These are phyloP conservation scores for Raddia distichophylla DNA, from an alignment of 176 grass and related monocot species.

Conservation along the genomic window DNA sequence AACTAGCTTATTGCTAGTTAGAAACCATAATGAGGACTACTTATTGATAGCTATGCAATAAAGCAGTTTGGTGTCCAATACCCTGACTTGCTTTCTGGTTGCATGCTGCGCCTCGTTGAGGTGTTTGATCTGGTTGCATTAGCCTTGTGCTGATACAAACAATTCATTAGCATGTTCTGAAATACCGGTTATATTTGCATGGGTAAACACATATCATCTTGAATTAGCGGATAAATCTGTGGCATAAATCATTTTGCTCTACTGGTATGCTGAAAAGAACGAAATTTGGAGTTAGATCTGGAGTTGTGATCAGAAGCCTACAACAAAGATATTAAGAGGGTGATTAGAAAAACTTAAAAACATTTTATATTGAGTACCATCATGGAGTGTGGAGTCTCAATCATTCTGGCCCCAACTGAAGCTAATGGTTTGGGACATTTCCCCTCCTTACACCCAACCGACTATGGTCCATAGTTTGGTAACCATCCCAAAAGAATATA, in stretches of 20 bases:
- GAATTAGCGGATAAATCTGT: neutral
- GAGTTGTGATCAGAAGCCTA: slow-evolving; percentile 43
- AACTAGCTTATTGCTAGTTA: slow-evolving; percentile 37
- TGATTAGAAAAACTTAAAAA: slow-evolving; percentile 38
- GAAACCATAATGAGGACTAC: slow-evolving; percentile 9
- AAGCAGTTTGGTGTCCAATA: slow-evolving; percentile 46
- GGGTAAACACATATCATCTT: slow-evolving; percentile 14
- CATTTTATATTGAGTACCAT: slow-evolving; percentile 56
- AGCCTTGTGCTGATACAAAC: slow-evolving; percentile 12
- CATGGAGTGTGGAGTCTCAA: slow-evolving; percentile 54
- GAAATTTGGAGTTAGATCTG: slow-evolving; percentile 34
- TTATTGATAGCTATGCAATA: slow-evolving; percentile 30
- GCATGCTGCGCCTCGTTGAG: slow-evolving; percentile 11
- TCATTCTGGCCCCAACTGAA: slow-evolving; percentile 64
- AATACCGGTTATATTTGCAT: slow-evolving; percentile 22
- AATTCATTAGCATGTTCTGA: neutral
- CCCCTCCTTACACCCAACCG: slow-evolving; percentile 59
- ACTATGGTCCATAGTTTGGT: slow-evolving; percentile 70
- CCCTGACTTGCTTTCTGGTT: slow-evolving; percentile 28
- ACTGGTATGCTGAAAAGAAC: slow-evolving; percentile 1
- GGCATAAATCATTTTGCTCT: neutral
- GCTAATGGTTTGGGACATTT: slow-evolving; percentile 69
- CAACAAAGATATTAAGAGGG: slow-evolving; percentile 30
- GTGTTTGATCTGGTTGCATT: neutral
- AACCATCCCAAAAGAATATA: slow-evolving; percentile 65